Conservation (phyloP, 768 basidiomycete species). For the Nidularia sp. region DNA sequence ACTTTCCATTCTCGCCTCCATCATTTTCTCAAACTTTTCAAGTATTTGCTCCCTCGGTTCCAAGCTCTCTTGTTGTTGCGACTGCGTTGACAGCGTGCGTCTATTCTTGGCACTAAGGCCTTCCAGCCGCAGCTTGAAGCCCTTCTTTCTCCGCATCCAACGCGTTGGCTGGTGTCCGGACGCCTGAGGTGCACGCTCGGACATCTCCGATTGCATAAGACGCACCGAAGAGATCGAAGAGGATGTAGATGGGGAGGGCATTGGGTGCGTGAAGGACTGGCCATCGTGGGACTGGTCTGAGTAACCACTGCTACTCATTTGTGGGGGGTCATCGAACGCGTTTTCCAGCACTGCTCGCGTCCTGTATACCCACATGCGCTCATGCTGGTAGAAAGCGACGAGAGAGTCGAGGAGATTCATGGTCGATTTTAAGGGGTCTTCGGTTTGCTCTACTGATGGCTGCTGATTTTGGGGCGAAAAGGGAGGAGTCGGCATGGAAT, state of each 20-base stretch:
- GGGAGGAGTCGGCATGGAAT: conserved; percentile 28
- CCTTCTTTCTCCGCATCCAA: conserved; percentile 58
- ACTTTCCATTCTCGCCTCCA: conserved; percentile 74
- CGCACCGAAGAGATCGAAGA: not conserved
- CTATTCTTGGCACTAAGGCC: conserved; percentile 16
- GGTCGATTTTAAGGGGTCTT: conserved; percentile 40
- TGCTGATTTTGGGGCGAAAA: conserved; percentile 25
- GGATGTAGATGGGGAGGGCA: not conserved
- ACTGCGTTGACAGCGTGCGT: conserved; percentile 12
- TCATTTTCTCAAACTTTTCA: conserved; percentile 66
- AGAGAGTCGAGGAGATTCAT: conserved; percentile 60
- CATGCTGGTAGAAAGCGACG: conserved; percentile 63
- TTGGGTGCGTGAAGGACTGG: not conserved
- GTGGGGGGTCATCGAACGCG: conserved; percentile 19
- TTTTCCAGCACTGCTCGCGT: conserved; percentile 59
- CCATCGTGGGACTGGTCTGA: not conserved
- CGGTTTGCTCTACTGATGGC: conserved; percentile 13
- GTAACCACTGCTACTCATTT: not conserved
- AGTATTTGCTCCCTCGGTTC: conserved; percentile 45
- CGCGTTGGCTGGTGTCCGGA: conserved; percentile 20
- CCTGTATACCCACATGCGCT: conserved; percentile 69
- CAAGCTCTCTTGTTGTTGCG: conserved; percentile 7
- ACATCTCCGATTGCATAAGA: not conserved
- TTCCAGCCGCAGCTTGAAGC: conserved; percentile 44
- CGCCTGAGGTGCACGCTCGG: not conserved